phyloP scores from a whole-genome alignment of 768 basidiomycete genomes.

The Royoungia palumana region DNA sequence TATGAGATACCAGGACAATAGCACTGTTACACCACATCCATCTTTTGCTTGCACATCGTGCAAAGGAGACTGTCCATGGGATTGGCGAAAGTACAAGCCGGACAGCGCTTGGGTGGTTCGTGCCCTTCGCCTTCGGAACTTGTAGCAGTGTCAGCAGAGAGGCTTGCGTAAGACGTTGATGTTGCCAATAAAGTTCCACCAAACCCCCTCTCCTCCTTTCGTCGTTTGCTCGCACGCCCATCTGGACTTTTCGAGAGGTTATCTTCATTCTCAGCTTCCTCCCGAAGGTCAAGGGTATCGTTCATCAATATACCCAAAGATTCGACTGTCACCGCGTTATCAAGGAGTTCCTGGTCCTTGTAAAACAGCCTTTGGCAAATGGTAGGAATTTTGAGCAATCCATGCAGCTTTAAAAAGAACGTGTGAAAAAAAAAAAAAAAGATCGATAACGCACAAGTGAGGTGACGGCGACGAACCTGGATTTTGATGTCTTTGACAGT shows the following conservation, averaged over 20 bases:
- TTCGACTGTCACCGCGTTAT: constrained; percentile 49
- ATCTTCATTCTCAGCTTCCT: constrained; percentile 60
- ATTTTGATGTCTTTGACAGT: constrained; percentile 79
- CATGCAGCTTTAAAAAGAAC: constrained; percentile 47
- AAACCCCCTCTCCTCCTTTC: constrained; percentile 63
- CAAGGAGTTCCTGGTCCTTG: constrained; percentile 57
- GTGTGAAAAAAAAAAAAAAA: background rate
- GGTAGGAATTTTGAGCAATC: constrained; percentile 62
- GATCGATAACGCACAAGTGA: background rate
- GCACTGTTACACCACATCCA: constrained; percentile 23
- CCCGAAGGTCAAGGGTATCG: constrained; percentile 63
- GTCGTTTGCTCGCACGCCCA: constrained; percentile 38
- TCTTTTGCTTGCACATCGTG: constrained; percentile 41
- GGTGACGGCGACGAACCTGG: constrained; percentile 42
- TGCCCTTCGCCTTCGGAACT: constrained; percentile 33
- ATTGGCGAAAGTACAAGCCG: constrained; percentile 59
- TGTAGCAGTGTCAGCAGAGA: constrained; percentile 31
- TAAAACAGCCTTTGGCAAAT: constrained; percentile 74
- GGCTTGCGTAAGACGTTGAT: constrained; percentile 27
- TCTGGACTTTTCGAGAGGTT: constrained; percentile 50
- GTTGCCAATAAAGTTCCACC: constrained; percentile 67
- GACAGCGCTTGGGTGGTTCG: constrained; percentile 42
- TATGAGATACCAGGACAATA: constrained; percentile 30
- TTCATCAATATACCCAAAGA: constrained; percentile 58
- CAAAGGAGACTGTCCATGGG: constrained; percentile 40